Evolutionary conservation across 306 rosid species (phyloP), one percentile per base, ranked within the genome.

Genomic region (Ormosia semicastrata): DNA sequence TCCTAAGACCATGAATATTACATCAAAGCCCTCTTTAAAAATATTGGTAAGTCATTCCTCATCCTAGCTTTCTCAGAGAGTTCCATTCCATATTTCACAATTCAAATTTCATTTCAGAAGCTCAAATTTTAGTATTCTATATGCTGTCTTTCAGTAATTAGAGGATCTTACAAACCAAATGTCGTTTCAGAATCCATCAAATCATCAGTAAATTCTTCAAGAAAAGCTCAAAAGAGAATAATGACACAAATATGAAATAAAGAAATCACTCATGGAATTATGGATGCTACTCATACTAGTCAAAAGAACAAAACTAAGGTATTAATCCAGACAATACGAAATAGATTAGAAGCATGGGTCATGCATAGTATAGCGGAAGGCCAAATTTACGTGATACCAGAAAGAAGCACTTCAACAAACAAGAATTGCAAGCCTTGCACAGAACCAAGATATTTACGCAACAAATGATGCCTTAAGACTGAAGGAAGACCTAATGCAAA

Each of bases 321-420:
- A 33, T 66, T n/a, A 66, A 72, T 59, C 64, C 29, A 37, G n/a
- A 58, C 17, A 66, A 78, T 37, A 34, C 9, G 15, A 74, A 67
- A 75, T 2, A 56, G 62, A 69, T 46, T 30, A 34, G 67, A 73
- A 52, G 49, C 65, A 74, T 33, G 14, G 50, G 60, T 37, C 53
- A 79, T 17, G 76, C 47, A 71, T 44, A 71, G 43, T 30, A 73
- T 36, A 17, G n/a, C 4, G n/a, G 36, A 41, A 76, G 54, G 50
- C 11, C n/a, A 81, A 76, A 60, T 71, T 81, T 53, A 70, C 7
- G 58, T 2, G 34, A 76, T 75, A 75, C 77, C 58, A 81, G 24
- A 59, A 68, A 66, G 46, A 37, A 66, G 57, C 65, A 66, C 72
- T 59, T 69, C 30, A 24, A 10, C 39, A 82, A 68, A 60, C 4